Evolutionary conservation across 2,329 filamentous ascomycete species (phyloP).

Genomic region (Ophiosphaerella narmari): DNA sequence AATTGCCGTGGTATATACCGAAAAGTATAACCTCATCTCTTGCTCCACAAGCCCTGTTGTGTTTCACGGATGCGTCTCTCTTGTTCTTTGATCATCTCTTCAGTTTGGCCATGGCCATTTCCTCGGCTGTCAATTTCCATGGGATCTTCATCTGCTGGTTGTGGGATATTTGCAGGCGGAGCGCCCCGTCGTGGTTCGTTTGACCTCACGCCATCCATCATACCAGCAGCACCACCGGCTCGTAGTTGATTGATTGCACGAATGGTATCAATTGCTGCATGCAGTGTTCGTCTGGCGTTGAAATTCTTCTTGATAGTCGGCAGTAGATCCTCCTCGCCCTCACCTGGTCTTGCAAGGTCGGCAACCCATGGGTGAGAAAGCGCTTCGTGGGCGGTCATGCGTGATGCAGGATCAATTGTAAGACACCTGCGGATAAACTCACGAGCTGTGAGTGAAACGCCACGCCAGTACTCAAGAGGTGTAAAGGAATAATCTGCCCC

Average conservation of each 20-base stretch:
- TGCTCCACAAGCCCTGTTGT: slow-evolving; percentile 61
- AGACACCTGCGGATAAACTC: slow-evolving; percentile 92
- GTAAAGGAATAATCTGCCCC: slow-evolving; percentile 96
- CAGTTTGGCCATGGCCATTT: slow-evolving; percentile 64
- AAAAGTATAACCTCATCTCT: slow-evolving; percentile 23
- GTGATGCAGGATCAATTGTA: slow-evolving; percentile 82
- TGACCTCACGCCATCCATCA: slow-evolving; percentile 66
- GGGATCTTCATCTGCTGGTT: slow-evolving; percentile 41
- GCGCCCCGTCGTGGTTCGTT: slow-evolving; percentile 55
- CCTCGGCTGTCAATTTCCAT: slow-evolving; percentile 61
- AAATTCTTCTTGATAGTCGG: slow-evolving; percentile 73
- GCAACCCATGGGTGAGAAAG: slow-evolving; percentile 69
- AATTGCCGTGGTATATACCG: background rate
- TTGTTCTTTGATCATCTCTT: slow-evolving; percentile 65
- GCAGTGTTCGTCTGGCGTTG: slow-evolving; percentile 67
- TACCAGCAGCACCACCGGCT: slow-evolving; percentile 61
- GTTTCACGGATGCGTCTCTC: slow-evolving; percentile 64
- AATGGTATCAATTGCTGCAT: slow-evolving; percentile 71
- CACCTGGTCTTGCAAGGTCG: slow-evolving; percentile 54
- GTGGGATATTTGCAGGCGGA: slow-evolving; percentile 39
- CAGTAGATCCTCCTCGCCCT: slow-evolving; percentile 58
- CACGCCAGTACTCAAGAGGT: slow-evolving; percentile 94
- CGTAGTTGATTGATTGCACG: slow-evolving; percentile 70
- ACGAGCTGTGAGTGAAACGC: slow-evolving; percentile 79
- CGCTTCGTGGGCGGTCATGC: slow-evolving; percentile 87